These are phyloP conservation scores for Fistulina hepatica DNA, from an alignment of 1,284 basidiomycete species.

Conservation along the genomic window DNA sequence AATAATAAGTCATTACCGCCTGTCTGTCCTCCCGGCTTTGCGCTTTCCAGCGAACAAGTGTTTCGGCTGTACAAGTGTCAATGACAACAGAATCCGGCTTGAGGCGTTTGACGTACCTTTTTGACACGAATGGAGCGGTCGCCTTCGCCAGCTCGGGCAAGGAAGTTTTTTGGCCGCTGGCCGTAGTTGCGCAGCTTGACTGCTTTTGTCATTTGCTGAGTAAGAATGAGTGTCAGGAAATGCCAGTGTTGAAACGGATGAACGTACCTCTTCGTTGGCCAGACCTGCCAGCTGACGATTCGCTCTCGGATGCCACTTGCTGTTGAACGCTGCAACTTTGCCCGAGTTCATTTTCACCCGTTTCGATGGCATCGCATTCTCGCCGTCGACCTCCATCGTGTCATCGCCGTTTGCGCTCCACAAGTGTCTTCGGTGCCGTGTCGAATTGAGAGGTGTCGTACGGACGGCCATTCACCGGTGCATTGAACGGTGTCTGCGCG, in stretches of 20 bases:
- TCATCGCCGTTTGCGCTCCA: constrained; percentile 62
- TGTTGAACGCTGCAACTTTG: constrained; percentile 34
- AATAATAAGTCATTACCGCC: constrained; percentile 39
- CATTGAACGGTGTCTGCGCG: constrained; percentile 88
- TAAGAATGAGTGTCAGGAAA: no score
- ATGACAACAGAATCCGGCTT: no score
- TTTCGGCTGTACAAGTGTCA: no score
- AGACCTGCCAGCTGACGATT: constrained; percentile 75
- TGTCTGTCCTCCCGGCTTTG: constrained; percentile 77
- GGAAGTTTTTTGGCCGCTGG: constrained; percentile 76
- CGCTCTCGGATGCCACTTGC: constrained; percentile 49
- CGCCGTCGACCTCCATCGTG: constrained; percentile 63
- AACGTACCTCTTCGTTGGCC: constrained; percentile 56
- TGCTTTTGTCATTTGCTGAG: constrained; percentile 76
- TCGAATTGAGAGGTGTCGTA: constrained; percentile 39
- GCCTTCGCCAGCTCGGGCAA: constrained; percentile 82
- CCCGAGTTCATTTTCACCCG: constrained; percentile 46
- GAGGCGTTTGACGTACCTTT: no score
- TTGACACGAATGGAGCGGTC: constrained; percentile 74
- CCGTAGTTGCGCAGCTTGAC: constrained; percentile 73
- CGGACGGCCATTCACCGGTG: constrained; percentile 65
- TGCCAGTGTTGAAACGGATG: no score
- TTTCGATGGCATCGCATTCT: constrained; percentile 47
- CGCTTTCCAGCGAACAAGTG: constrained; percentile 85
- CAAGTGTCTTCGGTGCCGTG: constrained; percentile 88